A percentile compares a stretch with the other conserved stretches of the same genome.
phyloP scores from a whole-genome alignment of 2,329 filamentous ascomycete species.

The Trichoderma breve region DNA sequence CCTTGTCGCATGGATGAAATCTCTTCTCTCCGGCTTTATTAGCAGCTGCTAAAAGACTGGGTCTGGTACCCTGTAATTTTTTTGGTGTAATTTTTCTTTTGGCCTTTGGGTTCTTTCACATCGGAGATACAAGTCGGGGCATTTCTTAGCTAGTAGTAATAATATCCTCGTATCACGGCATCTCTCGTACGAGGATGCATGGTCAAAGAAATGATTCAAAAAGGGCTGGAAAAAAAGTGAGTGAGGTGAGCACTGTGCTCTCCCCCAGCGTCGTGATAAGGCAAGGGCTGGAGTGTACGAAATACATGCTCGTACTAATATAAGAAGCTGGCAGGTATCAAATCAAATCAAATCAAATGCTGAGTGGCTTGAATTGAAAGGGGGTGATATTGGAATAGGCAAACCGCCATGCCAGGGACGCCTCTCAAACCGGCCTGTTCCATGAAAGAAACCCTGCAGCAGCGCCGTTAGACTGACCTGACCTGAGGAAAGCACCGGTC shows the following conservation, averaged over 20 bases:
- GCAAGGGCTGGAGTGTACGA: background rate
- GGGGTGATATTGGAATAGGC: background rate
- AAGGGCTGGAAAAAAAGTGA: background rate
- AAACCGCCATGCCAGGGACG: constrained; percentile 6
- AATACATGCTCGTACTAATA: background rate
- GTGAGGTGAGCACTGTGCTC: background rate
- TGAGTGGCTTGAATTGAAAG: constrained; percentile 1
- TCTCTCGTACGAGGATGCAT: background rate
- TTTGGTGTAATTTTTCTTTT: background rate
- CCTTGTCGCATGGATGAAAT: constrained; percentile 13
- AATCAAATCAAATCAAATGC: background rate
- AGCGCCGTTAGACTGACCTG: background rate
- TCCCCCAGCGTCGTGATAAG: background rate
- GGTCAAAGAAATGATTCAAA: background rate
- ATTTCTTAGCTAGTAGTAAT: background rate
- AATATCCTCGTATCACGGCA: constrained; percentile 10
- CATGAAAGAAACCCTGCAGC: background rate
- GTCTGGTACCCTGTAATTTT: constrained; percentile 10
- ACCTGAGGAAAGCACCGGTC: background rate
- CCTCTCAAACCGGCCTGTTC: background rate
- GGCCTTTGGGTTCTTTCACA: background rate
- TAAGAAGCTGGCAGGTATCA: background rate
- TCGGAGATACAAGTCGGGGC: constrained; percentile 17
- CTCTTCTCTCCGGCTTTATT: constrained; percentile 12
- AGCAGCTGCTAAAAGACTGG: constrained; percentile 19